phyloP scores from a whole-genome alignment of 163 green algal genomes.

The Picocystis sp. region DNA sequence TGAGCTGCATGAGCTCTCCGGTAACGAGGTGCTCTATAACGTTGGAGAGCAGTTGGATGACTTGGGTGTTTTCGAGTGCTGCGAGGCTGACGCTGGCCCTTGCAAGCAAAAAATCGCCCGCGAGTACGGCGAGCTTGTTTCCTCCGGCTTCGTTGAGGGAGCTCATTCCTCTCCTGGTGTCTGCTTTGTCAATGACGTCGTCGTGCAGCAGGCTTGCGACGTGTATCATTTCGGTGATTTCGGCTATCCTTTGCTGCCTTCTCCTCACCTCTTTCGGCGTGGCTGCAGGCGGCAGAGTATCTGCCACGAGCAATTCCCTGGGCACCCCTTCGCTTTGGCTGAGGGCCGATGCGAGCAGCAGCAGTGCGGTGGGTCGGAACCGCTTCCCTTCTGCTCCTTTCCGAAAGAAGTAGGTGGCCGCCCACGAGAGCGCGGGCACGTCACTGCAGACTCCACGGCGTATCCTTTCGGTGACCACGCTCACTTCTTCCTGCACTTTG shows the following conservation, averaged over 20 bases:
- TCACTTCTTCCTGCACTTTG: constrained; percentile 52
- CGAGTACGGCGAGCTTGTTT: constrained; percentile 81
- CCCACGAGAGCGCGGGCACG: constrained; percentile 56
- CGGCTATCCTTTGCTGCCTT: constrained; percentile 5
- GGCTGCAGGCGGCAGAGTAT: constrained; percentile 22
- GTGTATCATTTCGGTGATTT: constrained; percentile 10
- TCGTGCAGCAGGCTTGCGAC: constrained; percentile 76
- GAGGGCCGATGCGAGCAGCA: constrained; percentile 74
- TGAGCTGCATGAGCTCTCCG: constrained; percentile 94
- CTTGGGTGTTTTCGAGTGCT: constrained; percentile 54
- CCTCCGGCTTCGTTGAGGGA: constrained; percentile 60
- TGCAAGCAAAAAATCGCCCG: constrained; percentile 91
- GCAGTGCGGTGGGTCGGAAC: constrained; percentile 69
- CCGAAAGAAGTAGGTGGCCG: constrained; percentile 90
- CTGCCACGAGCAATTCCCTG: constrained; percentile 6
- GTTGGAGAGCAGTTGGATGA: constrained; percentile 76
- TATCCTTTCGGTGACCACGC: constrained; percentile 61
- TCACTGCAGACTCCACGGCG: constrained; percentile 47
- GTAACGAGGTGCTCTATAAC: constrained; percentile 89
- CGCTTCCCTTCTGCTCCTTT: constrained; percentile 77
- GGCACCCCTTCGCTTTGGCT: constrained; percentile 19
- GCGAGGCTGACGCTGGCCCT: constrained; percentile 78
- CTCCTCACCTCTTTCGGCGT: constrained; percentile 19
- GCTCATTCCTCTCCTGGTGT: constrained; percentile 58
- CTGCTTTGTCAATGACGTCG: constrained; percentile 85